Percentiles rank a stretch among this genome's conserved stretches.
These are phyloP conservation scores for Durusdinium trenchii DNA, from an alignment of 73 alveolate species.

Conservation along the genomic window DNA sequence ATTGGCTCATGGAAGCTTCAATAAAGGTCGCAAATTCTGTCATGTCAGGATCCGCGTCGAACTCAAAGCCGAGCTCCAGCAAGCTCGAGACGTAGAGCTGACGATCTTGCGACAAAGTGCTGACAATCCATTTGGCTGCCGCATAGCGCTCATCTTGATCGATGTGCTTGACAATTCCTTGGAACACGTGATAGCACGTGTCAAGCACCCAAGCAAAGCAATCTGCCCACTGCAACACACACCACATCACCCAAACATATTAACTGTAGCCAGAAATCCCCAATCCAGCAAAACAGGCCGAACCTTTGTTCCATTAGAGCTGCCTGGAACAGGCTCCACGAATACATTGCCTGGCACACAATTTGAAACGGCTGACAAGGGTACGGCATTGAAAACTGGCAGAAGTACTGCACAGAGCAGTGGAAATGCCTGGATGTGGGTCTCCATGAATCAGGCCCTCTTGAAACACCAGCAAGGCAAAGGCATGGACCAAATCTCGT, in stretches of 20 bases:
- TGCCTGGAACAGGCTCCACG: slow-evolving; percentile 44
- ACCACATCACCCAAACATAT: neutral
- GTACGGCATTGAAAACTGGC: neutral
- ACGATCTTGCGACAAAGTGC: slow-evolving; percentile 59
- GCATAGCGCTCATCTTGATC: slow-evolving; percentile 39
- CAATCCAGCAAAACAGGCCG: slow-evolving; percentile 83
- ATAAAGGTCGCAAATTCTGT: slow-evolving; percentile 74
- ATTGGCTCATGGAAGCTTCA: slow-evolving; percentile 81
- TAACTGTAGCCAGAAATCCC: neutral
- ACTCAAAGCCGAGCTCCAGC: slow-evolving; percentile 77
- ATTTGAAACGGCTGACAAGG: neutral
- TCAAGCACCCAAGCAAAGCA: neutral
- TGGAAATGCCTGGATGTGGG: slow-evolving; percentile 48
- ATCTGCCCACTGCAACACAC: neutral
- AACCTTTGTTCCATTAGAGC: neutral
- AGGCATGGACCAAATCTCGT: slow-evolving; percentile 58
- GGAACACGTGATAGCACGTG: neutral
- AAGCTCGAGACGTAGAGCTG: slow-evolving; percentile 61
- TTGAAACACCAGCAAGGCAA: slow-evolving; percentile 67
- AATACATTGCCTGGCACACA: slow-evolving; percentile 57
- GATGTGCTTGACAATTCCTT: slow-evolving; percentile 69
- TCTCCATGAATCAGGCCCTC: slow-evolving; percentile 93
- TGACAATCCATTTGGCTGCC: slow-evolving; percentile 79
- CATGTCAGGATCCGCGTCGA: slow-evolving; percentile 84
- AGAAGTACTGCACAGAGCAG: neutral